Conservation (phyloP, 805 yeast species). For the Wickerhamomyces tratensis region DNA sequence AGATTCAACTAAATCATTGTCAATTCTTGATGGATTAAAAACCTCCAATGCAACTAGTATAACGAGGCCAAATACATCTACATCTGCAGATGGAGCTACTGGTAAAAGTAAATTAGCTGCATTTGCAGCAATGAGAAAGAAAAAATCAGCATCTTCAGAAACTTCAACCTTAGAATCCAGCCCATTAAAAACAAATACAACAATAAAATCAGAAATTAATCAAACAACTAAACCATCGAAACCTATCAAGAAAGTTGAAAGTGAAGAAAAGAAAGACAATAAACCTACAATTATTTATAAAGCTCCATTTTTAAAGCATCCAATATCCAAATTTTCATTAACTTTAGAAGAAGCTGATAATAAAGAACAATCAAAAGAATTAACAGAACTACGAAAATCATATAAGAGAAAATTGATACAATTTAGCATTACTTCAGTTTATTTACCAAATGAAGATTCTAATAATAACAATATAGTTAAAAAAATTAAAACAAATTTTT, state of each 20-base stretch:
- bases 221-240: not conserved
- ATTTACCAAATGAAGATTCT: slow-evolving; percentile 26
- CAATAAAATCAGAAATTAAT: not conserved
- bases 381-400: not conserved
- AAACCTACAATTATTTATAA: not conserved
- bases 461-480: slow-evolving; percentile 21
- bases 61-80: not conserved
- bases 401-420: slow-evolving; percentile 16
- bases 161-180: too few species aligned
- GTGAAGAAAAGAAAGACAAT: too few species aligned
- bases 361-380: not conserved
- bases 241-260: too few species aligned
- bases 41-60: not conserved
- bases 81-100: too few species aligned
- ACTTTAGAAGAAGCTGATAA: not conserved
- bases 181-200: not conserved
- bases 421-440: slow-evolving; percentile 20
- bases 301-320: not conserved
- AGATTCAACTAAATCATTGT: not conserved
- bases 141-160: too few species aligned
- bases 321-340: not conserved
- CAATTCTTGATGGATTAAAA: not conserved
- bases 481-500: slow-evolving; percentile 40
- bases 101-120: not conserved
- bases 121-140: not conserved